phyloP scores from a whole-genome alignment of 495 filamentous ascomycete species.

The Amphirosellinia nigrospora region DNA sequence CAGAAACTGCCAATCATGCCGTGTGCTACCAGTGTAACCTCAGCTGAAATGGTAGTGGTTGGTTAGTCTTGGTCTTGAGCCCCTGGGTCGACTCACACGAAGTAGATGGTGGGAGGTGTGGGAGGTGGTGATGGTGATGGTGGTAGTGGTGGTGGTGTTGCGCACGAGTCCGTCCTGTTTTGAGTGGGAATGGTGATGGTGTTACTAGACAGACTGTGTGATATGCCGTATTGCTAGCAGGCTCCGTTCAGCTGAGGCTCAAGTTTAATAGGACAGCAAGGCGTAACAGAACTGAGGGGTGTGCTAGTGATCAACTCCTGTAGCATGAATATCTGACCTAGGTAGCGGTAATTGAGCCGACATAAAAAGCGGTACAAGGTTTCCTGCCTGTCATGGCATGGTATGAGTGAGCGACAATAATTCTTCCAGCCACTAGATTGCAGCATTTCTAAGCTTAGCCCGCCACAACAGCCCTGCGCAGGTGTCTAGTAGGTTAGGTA shows the following conservation, averaged over 20 bases:
- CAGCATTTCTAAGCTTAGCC: constrained; percentile 21
- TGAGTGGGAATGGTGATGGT: background rate
- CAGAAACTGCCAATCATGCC: constrained; percentile 13
- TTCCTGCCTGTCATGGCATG: constrained; percentile 19
- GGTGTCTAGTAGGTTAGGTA: background rate
- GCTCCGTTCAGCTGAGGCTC: constrained; percentile 28
- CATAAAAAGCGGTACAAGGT: constrained; percentile 29
- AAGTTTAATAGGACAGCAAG: constrained; percentile 26
- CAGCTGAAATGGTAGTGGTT: background rate
- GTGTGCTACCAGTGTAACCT: constrained; percentile 1
- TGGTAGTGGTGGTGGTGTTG: too few relatives aligned
- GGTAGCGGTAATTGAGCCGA: constrained; percentile 23
- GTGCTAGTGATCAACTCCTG: constrained; percentile 15
- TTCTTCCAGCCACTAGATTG: constrained; percentile 39
- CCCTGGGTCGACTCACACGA: background rate
- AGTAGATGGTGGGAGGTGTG: background rate
- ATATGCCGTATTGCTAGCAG: constrained; percentile 6
- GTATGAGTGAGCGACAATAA: constrained; percentile 30
- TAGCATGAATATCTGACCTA: constrained; percentile 13
- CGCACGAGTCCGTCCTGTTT: background rate
- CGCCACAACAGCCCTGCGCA: background rate
- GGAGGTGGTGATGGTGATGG: too few relatives aligned
- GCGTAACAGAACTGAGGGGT: constrained; percentile 18
- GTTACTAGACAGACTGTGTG: background rate
- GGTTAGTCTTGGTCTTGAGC: background rate